Percentiles rank a stretch among this genome's conserved stretches.
Conservation (phyloP, 2,329 filamentous ascomycete species). For the Dactylellina haptotyla region DNA sequence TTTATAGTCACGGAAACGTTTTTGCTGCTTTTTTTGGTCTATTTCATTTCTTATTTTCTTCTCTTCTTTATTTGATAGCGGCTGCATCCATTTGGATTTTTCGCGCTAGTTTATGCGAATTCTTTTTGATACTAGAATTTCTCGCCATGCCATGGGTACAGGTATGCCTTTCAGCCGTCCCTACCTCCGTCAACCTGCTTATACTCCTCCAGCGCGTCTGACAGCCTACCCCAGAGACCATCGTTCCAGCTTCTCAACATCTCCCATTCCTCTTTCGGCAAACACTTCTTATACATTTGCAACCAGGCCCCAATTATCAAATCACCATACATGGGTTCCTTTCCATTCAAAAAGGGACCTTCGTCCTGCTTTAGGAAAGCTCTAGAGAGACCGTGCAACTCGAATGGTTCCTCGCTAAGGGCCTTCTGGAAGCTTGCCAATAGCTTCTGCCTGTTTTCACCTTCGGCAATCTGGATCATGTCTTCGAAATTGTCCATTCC, state of each 20-base stretch:
- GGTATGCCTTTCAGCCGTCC: not conserved
- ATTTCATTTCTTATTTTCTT: not conserved
- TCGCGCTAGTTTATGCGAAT: no score
- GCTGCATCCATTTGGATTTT: no score
- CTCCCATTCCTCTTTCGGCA: slow-evolving; percentile 15
- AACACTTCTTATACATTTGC: slow-evolving; percentile 58
- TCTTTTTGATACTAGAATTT: no score
- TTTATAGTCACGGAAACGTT: no score
- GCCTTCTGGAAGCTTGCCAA: slow-evolving; percentile 59
- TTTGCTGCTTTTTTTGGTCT: no score
- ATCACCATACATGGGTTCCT: slow-evolving; percentile 62
- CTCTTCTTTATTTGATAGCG: no score
- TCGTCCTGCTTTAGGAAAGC: slow-evolving; percentile 58
- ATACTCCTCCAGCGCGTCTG: slow-evolving; percentile 3
- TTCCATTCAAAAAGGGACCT: slow-evolving; percentile 60
- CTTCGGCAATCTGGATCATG: slow-evolving; percentile 53
- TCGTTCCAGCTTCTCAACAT: slow-evolving; percentile 4
- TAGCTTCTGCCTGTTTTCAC: slow-evolving; percentile 59
- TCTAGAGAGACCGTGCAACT: slow-evolving; percentile 59
- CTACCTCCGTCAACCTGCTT: not conserved
- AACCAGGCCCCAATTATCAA: slow-evolving; percentile 63
- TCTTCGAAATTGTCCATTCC: slow-evolving; percentile 64
- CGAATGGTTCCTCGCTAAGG: slow-evolving; percentile 51
- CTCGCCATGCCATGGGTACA: no score
- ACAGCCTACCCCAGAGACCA: slow-evolving; percentile 1